Percentiles rank a stretch among this genome's conserved stretches.
Evolutionary conservation across 2,329 filamentous ascomycete species (phyloP).

Genomic region (Helotiales sp.): DNA sequence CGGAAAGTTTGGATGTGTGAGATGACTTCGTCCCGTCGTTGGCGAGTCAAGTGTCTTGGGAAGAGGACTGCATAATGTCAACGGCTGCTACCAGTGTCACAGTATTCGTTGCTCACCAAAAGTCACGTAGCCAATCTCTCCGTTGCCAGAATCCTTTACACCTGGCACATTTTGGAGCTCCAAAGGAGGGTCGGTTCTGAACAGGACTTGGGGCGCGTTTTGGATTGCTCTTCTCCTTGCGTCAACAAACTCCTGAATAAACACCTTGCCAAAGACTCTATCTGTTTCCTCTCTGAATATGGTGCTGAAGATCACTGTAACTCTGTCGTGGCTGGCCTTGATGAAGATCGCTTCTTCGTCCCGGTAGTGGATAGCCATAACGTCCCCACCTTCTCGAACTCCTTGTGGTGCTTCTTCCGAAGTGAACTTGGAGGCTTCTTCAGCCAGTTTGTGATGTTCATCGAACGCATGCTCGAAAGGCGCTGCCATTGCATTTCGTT

Average conservation of each 20-base stretch:
- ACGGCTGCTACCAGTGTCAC: conserved; percentile 17
- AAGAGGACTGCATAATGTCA: conserved; percentile 74
- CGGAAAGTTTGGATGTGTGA: conserved; percentile 99
- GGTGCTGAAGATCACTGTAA: conserved; percentile 99
- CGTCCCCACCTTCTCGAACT: conserved; percentile 83
- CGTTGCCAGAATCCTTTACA: conserved; percentile 74
- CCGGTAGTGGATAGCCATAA: conserved; percentile 97
- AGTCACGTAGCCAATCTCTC: conserved; percentile 95
- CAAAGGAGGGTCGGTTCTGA: conserved; percentile 90
- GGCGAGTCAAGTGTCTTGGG: conserved; percentile 87
- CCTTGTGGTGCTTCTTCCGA: conserved; percentile 94
- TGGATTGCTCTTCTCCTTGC: conserved; percentile 93
- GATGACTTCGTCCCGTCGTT: conserved; percentile 92
- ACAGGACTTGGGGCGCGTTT: conserved; percentile 96
- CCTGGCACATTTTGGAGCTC: conserved; percentile 88
- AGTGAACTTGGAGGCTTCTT: conserved; percentile 90
- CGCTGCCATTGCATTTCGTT: conserved; percentile 98
- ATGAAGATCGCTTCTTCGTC: conserved; percentile 99
- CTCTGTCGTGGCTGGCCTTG: conserved; percentile 95
- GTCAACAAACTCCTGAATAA: conserved; percentile 98
- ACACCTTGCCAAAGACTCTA: conserved; percentile 95
- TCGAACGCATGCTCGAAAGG: conserved; percentile 97
- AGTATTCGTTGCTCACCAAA: conserved; percentile 69
- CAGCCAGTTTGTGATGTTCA: conserved; percentile 83
- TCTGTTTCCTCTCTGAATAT: conserved; percentile 98